A percentile compares a stretch with the other conserved stretches of the same genome.
Conservation (phyloP, 495 filamentous ascomycete genomes). For the Tuber calosporum region DNA sequence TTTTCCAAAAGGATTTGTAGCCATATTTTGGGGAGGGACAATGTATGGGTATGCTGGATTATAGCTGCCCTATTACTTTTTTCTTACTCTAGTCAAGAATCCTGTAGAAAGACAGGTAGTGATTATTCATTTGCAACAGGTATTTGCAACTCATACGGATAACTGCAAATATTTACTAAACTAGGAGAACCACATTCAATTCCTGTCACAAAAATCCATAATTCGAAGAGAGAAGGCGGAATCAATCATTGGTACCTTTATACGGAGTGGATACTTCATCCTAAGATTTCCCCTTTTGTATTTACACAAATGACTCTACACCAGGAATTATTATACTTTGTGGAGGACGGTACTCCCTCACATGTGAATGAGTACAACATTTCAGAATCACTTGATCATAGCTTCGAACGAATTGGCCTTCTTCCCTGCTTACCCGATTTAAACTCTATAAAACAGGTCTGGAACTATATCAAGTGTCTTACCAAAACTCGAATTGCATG, state of each 20-base stretch:
- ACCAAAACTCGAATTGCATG: background rate
- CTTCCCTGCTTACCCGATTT: background rate
- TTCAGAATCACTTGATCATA: background rate
- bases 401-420: background rate
- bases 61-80: too few species aligned
- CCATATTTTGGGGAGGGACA: too few species aligned
- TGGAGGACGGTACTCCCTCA: background rate
- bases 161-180: too few species aligned
- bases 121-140: too few species aligned
- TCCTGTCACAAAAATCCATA: background rate
- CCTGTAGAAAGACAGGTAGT: too few species aligned
- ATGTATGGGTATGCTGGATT: too few species aligned
- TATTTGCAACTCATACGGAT: too few species aligned
- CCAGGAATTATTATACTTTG: background rate
- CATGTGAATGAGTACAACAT: background rate
- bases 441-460: conserved; percentile 4
- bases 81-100: too few species aligned
- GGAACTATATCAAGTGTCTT: background rate
- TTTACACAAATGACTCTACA: background rate
- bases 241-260: conserved; percentile 15
- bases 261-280: conserved; percentile 2
- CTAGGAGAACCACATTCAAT: too few species aligned
- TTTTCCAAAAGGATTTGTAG: too few species aligned
- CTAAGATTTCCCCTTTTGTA: conserved; percentile 8
- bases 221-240: background rate